phyloP scores from a whole-genome alignment of 139 green algal species.

The Edaphochlamys debaryana region DNA sequence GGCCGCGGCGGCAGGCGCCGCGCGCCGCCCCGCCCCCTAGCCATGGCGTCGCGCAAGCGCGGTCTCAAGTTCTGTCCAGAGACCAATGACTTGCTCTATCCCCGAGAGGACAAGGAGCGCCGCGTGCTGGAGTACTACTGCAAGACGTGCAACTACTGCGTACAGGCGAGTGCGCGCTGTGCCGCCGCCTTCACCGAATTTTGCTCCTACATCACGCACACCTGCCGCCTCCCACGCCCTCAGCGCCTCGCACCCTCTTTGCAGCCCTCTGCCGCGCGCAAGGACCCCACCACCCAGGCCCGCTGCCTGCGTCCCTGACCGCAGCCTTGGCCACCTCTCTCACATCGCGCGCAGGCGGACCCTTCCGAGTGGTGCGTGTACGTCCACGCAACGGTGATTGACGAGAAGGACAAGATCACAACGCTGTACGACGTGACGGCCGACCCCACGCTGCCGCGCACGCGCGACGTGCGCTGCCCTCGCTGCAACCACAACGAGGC shows the following conservation, averaged over 20 bases:
- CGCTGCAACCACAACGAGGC: conserved; percentile 87
- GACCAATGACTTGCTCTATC: conserved; percentile 90
- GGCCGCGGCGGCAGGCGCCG: no score
- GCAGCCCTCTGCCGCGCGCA: no score
- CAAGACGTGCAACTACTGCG: conserved; percentile 84
- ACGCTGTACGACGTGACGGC: conserved; percentile 81
- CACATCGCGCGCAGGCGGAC: no score
- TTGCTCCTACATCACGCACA: no score
- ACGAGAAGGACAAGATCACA: conserved; percentile 77
- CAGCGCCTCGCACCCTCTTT: no score
- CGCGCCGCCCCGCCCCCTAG: no score
- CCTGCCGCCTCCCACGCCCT: no score
- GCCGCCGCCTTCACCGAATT: no score
- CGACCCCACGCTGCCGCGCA: conserved; percentile 90
- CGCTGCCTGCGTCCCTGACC: no score
- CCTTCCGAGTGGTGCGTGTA: conserved; percentile 78
- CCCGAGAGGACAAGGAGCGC: conserved; percentile 79
- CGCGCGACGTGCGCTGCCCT: conserved; percentile 84
- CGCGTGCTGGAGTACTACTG: conserved; percentile 86
- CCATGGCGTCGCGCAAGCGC: conserved; percentile 38
- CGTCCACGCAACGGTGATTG: conserved; percentile 83
- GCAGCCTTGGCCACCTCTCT: no score
- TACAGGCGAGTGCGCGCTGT: no score
- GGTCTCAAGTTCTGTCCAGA: conserved; percentile 88
- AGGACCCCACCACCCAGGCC: no score